These are phyloP conservation scores for Nepenthes mirabilis DNA, from an alignment of 148 eudicot genomes.

Conservation along the genomic window DNA sequence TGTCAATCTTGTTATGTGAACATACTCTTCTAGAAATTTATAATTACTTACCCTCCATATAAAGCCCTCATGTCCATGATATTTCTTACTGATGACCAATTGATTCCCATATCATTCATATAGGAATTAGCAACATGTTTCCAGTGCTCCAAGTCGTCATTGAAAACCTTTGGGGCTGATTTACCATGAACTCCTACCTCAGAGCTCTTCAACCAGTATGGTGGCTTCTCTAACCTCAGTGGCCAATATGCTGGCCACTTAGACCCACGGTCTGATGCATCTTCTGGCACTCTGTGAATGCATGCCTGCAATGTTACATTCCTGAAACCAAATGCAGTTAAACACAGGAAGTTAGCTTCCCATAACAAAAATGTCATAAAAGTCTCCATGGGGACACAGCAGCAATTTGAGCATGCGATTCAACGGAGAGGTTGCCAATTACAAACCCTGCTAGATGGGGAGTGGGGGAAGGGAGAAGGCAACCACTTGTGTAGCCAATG, in stretches of 20 bases:
- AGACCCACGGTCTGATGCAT: conserved; percentile 43
- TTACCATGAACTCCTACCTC: conserved; percentile 57
- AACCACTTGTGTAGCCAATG: too few relatives aligned
- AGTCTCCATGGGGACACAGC: too few relatives aligned
- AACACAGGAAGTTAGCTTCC: too few relatives aligned
- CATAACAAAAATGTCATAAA: too few relatives aligned
- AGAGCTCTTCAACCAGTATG: conserved; percentile 51
- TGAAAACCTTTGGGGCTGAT: conserved; percentile 55
- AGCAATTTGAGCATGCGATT: too few relatives aligned
- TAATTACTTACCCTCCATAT: conserved; percentile 57
- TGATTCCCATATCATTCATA: conserved; percentile 52
- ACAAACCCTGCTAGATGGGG: too few relatives aligned
- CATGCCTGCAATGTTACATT: conserved; percentile 50
- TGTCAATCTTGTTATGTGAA: too few relatives aligned
- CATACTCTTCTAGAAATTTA: background rate
- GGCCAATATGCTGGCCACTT: conserved; percentile 67
- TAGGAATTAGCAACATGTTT: conserved; percentile 46
- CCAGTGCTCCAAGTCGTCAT: conserved; percentile 51
- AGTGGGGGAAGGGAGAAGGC: too few relatives aligned
- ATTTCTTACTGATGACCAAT: conserved; percentile 59
- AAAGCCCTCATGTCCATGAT: conserved; percentile 77
- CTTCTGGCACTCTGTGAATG: conserved; percentile 48
- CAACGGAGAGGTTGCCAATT: too few relatives aligned
- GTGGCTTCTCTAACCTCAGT: conserved; percentile 37
- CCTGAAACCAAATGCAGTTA: conserved; percentile 9